Base-by-base conservation (phyloP, 371 early-diverging fungal genomes). In the Homolaphlyctis polyrhiza region DNA sequence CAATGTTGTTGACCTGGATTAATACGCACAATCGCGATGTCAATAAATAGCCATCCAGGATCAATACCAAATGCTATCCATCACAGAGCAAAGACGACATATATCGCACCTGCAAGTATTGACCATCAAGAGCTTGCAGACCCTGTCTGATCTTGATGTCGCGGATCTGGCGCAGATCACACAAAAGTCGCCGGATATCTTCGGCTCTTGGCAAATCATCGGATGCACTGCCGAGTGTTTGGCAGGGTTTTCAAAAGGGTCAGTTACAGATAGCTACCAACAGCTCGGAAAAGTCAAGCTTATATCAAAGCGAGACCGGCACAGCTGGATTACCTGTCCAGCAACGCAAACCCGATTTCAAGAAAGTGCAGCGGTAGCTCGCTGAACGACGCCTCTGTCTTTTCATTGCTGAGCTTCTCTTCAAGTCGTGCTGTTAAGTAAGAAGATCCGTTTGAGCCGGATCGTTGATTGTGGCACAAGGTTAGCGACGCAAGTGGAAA, bases 121-220 rank as follows among this genome's bases (percentile, higher is more conserved):
- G 71, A 48, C 81, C 72, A 67, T 87, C 87, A 5, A 93, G 71
- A 36, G 68, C 76, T n/a, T 67, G 69, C 23, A 93, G 68, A 80
- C 93, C 92, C 21, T 73, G 64, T 51, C 88, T 82, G 4, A 91
- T 84, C 73, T 95, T 95, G 61, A 81, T 80, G 64, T 90, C 88
- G 34, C 96, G 78, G n/a, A 85, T 76, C 73, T 94, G 94, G 47
- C 92, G 83, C 59, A 94, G 73, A 68, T 94, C 91, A 69, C 91
- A 89, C 16, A 95, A 68, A 58, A 91, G 68, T 23, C 79, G 83
- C 32, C 88, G 83, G 6, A 93, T 79, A 6, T 75, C 71, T 57
- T 88, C 89, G 16, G 89, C 78, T 39, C 89, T 79, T 0, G 86
- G 87, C 27, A 95, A 82, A 67, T 95, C 94, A 62, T 93, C 93